phyloP scores from a whole-genome alignment of 495 filamentous ascomycete genomes.

The Penicillium longicatenatum region DNA sequence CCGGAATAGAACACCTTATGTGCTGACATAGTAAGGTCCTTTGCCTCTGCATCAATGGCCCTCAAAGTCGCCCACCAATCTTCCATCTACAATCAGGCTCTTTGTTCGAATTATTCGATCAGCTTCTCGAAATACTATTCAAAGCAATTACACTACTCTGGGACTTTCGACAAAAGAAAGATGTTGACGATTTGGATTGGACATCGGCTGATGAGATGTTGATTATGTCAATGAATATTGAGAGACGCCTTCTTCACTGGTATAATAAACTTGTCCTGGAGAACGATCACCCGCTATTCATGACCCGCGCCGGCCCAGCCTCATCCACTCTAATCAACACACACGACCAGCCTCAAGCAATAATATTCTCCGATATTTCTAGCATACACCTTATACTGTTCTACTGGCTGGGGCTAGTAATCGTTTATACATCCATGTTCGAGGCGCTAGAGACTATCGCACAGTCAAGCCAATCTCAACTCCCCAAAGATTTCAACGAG shows the following conservation, averaged over 20 bases:
- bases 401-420: not conserved
- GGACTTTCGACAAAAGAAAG: not conserved
- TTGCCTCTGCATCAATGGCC: not conserved
- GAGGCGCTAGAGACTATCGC: not conserved
- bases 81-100: not conserved
- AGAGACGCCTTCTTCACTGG: not conserved
- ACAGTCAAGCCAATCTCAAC: not conserved
- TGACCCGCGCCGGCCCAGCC: not conserved
- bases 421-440: not conserved
- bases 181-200: not conserved
- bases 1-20: not conserved
- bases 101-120: not conserved
- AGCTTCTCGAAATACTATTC: not conserved
- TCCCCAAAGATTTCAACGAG: not conserved
- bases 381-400: not conserved
- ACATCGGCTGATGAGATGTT: not conserved
- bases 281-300: not conserved
- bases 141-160: not conserved
- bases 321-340: not conserved
- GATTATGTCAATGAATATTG: not conserved
- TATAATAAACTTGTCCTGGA: not conserved
- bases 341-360: not conserved
- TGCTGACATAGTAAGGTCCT: not conserved
- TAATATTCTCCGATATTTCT: not conserved
- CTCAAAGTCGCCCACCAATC: not conserved